Base-by-base conservation (phyloP, 208 protist genomes). In the Acanthamoeba triangularis region DNA sequence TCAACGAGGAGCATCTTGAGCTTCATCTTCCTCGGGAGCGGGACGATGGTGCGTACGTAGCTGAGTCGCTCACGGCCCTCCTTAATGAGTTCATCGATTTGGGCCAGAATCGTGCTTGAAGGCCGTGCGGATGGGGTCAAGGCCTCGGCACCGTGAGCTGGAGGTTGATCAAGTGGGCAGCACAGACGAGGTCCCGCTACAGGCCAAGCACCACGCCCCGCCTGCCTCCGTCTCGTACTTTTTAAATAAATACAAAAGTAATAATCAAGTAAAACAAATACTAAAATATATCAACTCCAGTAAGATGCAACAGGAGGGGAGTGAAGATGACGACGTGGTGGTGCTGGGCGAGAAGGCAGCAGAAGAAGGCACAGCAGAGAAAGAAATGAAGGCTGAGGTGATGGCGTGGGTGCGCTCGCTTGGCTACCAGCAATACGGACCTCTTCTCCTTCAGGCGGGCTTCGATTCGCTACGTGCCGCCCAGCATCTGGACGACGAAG, bases 11-110 rank as follows among this genome's bases (percentile, higher is more conserved):
- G 63, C 63, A 35, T 69, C 28, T 69, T 35, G 28, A 35, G 18
- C 13, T 49, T 80, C 72, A 80, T 41, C 41, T 49, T 80, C 13
- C 72, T 80, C 3, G 23, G 47, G 37, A 49, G 37, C 5, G 72
- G 72, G 3, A 80, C 72, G 72, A 80, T 80, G 6, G 72, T 80
- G 72, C 72, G 72, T 35, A 80, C 72, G 72, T 80, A 80, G 30
- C 72, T 35, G 8, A 80, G 35, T 11, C 72, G 72, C 3, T 80
- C 72, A 4, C 72, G 72, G 1, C 11, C 72, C 72, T 80, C 35
- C 35, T 80, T 80, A 35, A 80, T 41, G 16, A 80, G 72, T 35
- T 41, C 72, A 23, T 80, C 72, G 1, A 47, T 11, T 52, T 11
- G 49, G 11, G 49, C 11, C n/a, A n/a, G 37, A 7, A 49, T 80